A percentile compares a stretch with the other conserved stretches of the same genome.
These are phyloP conservation scores for Backusella sp. DNA, from an alignment of 192 early-diverging fungal genomes.

Conservation along the genomic window DNA sequence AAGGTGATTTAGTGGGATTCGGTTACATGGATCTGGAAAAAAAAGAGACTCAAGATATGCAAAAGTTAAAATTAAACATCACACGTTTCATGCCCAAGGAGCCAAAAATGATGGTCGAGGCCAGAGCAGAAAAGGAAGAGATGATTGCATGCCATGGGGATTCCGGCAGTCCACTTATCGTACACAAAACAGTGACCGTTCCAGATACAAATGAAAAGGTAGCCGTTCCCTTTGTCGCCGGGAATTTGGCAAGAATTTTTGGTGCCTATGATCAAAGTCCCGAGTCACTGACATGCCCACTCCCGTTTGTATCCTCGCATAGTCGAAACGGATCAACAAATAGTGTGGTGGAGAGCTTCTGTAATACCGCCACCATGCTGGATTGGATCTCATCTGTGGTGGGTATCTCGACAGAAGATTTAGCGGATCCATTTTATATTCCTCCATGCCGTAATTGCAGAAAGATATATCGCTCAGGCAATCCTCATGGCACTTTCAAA, in stretches of 20 bases:
- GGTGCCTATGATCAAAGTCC: conserved; percentile 19
- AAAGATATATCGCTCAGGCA: not conserved
- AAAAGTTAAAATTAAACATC: conserved; percentile 21
- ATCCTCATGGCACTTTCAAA: not conserved
- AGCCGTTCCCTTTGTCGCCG: conserved; percentile 11
- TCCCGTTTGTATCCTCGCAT: not conserved
- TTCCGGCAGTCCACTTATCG: conserved; percentile 29
- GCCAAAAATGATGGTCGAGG: conserved; percentile 8
- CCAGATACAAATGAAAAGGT: not conserved
- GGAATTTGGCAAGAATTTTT: conserved; percentile 20
- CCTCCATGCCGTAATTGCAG: not conserved
- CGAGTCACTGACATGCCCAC: conserved; percentile 14
- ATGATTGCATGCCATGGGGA: conserved; percentile 31
- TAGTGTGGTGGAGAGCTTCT: conserved; percentile 5
- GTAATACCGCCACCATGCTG: conserved; percentile 3
- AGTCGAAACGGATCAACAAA: not conserved
- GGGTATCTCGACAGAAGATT: not conserved
- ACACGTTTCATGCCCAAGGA: conserved; percentile 7
- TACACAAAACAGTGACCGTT: not conserved
- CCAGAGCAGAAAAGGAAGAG: conserved; percentile 6
- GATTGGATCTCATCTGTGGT: conserved; percentile 12
- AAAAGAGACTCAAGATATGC: conserved; percentile 18
- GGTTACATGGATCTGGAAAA: conserved; percentile 12
- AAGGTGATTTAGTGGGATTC: conserved; percentile 23
- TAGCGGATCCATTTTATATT: conserved; percentile 10